Base-by-base conservation (phyloP, 345 rosid species). In the Populus tremula region DNA sequence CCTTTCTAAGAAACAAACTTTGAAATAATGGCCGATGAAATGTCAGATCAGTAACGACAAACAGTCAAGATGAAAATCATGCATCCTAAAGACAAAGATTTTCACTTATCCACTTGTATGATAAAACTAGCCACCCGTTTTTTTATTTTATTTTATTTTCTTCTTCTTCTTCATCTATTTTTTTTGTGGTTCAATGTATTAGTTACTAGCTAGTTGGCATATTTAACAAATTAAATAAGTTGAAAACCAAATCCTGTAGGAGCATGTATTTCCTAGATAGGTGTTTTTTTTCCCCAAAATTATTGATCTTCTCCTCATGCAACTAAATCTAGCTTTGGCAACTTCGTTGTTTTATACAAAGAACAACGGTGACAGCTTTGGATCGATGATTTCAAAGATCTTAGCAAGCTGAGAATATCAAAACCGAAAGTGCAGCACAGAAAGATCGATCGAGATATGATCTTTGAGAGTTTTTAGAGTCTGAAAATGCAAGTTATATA, bases 31-130 rank as follows among this genome's bases (percentile, higher is more conserved):
- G 63, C 41, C 63, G 13, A 64, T 75, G 69, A 75, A 49, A 67
- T 67, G 78, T 67, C 78, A 76, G 72, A 76, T 76, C 72, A 33
- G 38, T 53, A 67, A 67, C 4, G 72, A 68, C 71, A 67, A 75
- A 31, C 21, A 50, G 78, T 67, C 72, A 67, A 67, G 35, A 35
- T 11, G 6, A 75, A 20, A 31, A 65, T 75, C 31, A 47, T 75
- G 39, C 71, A 31, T 43, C 31, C 62, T 5, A 45, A 69, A 41
- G 54, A 65, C 59, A 43, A 64, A 53, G 75, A 54, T 41, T 75
- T 75, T 75, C 71, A 75, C 71, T 65, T 65, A 49, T 64, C 45
- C 14, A n/a, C 47, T 56, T 20, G 41, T 12, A 20, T 75, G 33
- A 29, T 33, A 16, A 10, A 62, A 1, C 38, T 29, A 64, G 11